A percentile compares a stretch with the other conserved stretches of the same genome.
These are phyloP conservation scores for Raddia distichophylla DNA, from an alignment of 176 grass and related monocot species.

Conservation along the genomic window DNA sequence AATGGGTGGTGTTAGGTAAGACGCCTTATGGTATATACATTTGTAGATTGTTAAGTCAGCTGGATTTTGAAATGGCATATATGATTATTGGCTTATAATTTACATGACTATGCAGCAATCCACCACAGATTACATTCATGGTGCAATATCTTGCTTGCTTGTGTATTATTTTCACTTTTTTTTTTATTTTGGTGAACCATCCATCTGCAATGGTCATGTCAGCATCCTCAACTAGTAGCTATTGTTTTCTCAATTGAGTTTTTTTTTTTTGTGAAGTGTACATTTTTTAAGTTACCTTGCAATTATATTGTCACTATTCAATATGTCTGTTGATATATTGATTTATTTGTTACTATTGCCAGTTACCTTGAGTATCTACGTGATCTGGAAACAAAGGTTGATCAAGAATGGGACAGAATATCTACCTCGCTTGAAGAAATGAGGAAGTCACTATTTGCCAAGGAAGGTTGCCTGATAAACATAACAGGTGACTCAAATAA, in stretches of 20 bases:
- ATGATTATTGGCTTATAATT: conserved; percentile 4
- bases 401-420: conserved; percentile 97
- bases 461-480: conserved; percentile 85
- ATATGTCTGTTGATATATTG: conserved; percentile 27
- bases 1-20: conserved; percentile 92
- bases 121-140: conserved; percentile 5
- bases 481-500: conserved; percentile 84
- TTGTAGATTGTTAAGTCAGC: conserved; percentile 17
- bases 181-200: background rate
- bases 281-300: conserved; percentile 4
- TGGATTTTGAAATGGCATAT: conserved; percentile 14
- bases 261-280: conserved; percentile 2
- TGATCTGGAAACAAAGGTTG: conserved; percentile 82
- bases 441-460: conserved; percentile 71
- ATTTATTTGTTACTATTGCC: conserved; percentile 44
- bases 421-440: conserved; percentile 88
- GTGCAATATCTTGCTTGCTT: conserved; percentile 8
- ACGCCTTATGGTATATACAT: conserved; percentile 34
- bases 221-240: background rate
- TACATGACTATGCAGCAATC: background rate
- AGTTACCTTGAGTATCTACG: conserved; percentile 96
- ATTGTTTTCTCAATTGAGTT: background rate
- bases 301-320: background rate
- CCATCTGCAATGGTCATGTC: conserved; percentile 11
- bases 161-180: background rate